Conservation (phyloP, 2,329 filamentous ascomycete species). For the Salinomyces thailandicus region DNA sequence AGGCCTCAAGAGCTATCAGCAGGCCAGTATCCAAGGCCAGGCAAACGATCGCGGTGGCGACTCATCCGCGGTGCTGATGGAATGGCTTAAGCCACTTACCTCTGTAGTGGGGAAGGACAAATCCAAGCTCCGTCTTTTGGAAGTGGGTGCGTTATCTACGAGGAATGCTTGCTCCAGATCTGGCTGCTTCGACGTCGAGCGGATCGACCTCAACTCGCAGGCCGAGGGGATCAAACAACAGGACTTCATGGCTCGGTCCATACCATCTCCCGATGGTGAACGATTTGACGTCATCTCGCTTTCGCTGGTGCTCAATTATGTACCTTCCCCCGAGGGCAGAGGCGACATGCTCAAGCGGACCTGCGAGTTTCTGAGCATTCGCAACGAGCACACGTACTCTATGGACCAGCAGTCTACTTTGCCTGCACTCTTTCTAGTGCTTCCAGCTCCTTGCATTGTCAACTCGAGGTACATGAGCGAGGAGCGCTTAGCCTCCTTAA, state of each 20-base stretch:
- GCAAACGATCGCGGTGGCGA: slow-evolving; percentile 52
- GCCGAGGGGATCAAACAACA: slow-evolving; percentile 71
- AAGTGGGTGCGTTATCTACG: slow-evolving; percentile 79
- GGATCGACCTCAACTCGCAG: slow-evolving; percentile 87
- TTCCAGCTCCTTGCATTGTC: slow-evolving; percentile 75
- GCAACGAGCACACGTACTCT: slow-evolving; percentile 6
- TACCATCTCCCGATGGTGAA: slow-evolving; percentile 50
- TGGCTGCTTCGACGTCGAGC: slow-evolving; percentile 58
- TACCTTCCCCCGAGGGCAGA: slow-evolving; percentile 62
- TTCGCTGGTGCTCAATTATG: slow-evolving; percentile 88
- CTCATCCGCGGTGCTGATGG: slow-evolving; percentile 48
- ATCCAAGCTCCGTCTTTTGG: slow-evolving; percentile 55
- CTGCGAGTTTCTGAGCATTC: slow-evolving; percentile 50
- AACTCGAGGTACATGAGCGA: slow-evolving; percentile 89
- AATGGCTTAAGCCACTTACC: slow-evolving; percentile 40
- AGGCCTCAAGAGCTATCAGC: slow-evolving; percentile 50
- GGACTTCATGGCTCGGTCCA: slow-evolving; percentile 83
- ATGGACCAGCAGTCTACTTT: slow-evolving; percentile 30
- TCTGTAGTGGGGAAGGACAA: slow-evolving; percentile 5
- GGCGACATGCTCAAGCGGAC: slow-evolving; percentile 80
- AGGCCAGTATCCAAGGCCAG: slow-evolving; percentile 53
- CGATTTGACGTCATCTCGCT: slow-evolving; percentile 84
- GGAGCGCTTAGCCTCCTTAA: slow-evolving; percentile 56
- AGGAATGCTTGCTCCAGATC: slow-evolving; percentile 74
- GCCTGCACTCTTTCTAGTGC: slow-evolving; percentile 74